Evolutionary conservation across 345 rosid species (phyloP).

Genomic region (Chamaenerion angustifolium): DNA sequence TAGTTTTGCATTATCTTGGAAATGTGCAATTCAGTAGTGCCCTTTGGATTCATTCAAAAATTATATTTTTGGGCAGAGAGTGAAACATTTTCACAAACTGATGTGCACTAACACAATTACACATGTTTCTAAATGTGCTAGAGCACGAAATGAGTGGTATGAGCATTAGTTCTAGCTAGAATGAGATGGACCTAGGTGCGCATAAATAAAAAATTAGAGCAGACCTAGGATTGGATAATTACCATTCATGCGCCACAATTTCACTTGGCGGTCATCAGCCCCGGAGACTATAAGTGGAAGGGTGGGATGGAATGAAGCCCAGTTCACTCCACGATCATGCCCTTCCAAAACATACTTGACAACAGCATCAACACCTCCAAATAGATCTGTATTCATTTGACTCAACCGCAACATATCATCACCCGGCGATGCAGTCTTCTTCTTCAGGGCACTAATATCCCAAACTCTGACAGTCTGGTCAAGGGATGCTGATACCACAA

Average conservation of each 20-base stretch:
- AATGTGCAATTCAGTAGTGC: too few relatives aligned
- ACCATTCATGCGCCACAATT: conserved; percentile 99
- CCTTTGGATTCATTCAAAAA: too few relatives aligned
- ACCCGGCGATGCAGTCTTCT: conserved; percentile 82
- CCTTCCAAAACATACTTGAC: conserved; percentile 97
- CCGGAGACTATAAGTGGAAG: conserved; percentile 94
- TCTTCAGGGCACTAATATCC: conserved; percentile 85
- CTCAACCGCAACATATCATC: conserved; percentile 78
- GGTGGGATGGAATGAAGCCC: conserved; percentile 97
- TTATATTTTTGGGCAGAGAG: too few relatives aligned
- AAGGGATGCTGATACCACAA: conserved; percentile 87
- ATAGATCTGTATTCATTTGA: conserved; percentile 89
- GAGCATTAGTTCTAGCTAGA: too few relatives aligned
- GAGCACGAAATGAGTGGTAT: too few relatives aligned
- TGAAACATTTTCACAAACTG: too few relatives aligned
- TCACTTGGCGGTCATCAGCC: conserved; percentile 97
- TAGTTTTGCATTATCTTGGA: too few relatives aligned
- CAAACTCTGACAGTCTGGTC: conserved; percentile 98
- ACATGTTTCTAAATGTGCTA: too few relatives aligned
- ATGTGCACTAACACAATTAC: too few relatives aligned
- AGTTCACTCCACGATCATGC: conserved; percentile 96
- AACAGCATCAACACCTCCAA: conserved; percentile 88
- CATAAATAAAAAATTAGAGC: too few relatives aligned
- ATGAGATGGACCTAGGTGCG: too few relatives aligned
- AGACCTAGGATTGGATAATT: not conserved